Evolutionary conservation across 805 yeast genomes (phyloP), one percentile per base, ranked within the genome.

Genomic region (Saturnispora hagleri): DNA sequence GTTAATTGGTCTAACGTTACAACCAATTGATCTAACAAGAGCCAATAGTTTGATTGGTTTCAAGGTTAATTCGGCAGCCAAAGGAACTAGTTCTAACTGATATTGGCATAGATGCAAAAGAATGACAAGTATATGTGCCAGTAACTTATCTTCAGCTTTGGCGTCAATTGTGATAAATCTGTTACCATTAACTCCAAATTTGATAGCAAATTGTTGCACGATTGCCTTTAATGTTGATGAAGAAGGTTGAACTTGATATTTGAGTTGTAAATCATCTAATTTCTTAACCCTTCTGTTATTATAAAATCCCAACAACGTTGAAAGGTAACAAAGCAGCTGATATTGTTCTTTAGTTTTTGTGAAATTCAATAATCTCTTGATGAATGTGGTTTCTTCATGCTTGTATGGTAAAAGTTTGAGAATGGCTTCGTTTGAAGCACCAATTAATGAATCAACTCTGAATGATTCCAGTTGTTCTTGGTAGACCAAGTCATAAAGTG

Each of bases 161-260:
- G 98, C 97, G 63, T 93, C 97, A 55, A 93, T 79, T 55, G 78
- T 73, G 65, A 79, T 91, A n/a, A 84, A 76, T 59, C 83, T 78
- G 46, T 53, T 51, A 33, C 55, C 58, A 45, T 50, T 55, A 33
- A 53, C 55, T 47, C 43, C 53, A 45, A 43, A 51, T 33, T 35
- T 44, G 56, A 84, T 77, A 13, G 97, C 78, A 68, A 89, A 93
- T 54, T 85, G 75, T 47, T 76, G 76, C 54, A 93, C 68, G 34
- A 88, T 67, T 41, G 87, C 86, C 60, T 86, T 90, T 5, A 89
- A 69, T 26, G 91, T 72, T 3, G 73, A 62, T 53, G 86, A 89
- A 2, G 96, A 79, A 18, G 96, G 89, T n/a, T 91, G 87, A 53
- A 76, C 74, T 59, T 82, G 79, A 58, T 87, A 74, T 60, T 75